Base-by-base conservation (phyloP, 305 asterid genomes). In the Rubia peregrina region DNA sequence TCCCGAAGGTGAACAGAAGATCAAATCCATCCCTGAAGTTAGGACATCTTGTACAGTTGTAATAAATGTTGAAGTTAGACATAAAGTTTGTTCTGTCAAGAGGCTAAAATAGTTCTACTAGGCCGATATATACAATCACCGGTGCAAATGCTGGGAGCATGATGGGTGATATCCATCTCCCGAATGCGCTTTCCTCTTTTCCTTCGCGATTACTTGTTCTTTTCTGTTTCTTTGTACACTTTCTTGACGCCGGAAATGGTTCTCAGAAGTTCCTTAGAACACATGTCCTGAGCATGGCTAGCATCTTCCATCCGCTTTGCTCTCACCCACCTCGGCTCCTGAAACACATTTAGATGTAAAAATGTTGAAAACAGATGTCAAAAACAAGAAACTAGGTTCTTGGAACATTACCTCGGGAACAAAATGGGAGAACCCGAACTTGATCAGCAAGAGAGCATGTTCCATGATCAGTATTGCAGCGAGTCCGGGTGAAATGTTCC, bases 281-380 rank as follows among this genome's bases (percentile, higher is more conserved):
- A 92, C 80, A 87, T 82, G 73, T 89, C 80, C 46, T 87, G 97
- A 3, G 92, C 96, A 71, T 88, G 95, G 73, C 88, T 86, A 4
- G 87, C 95, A 48, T 89, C 87, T 76, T 88, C 84, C 91, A 81
- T 82, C 48, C 97, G 88, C 41, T 83, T 83, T 40, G 96, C 96
- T 79, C 78, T 86, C n/a, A 93, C 97, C 97, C 97, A 90, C 42
- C 88, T 94, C 0, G 98, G 98, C 77, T 93, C 98, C 98, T 90
- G 78, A 41, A 67, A 53, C 56, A 78, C 55, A 22, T 57, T 49
- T 13, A 73, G 30, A n/a, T 10, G 72, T 61, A 36, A 49, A 36
- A 55, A 22, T 44, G 10, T 64, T 36, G 24, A 33, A 33, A 33
- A 33, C 5, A 53, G 7, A 77, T 61, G 19, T 71, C 61, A 55